Percentiles rank a stretch among this genome's conserved stretches.
Conservation (phyloP, 2,329 filamentous ascomycete genomes). For the Xylaria digitata region DNA sequence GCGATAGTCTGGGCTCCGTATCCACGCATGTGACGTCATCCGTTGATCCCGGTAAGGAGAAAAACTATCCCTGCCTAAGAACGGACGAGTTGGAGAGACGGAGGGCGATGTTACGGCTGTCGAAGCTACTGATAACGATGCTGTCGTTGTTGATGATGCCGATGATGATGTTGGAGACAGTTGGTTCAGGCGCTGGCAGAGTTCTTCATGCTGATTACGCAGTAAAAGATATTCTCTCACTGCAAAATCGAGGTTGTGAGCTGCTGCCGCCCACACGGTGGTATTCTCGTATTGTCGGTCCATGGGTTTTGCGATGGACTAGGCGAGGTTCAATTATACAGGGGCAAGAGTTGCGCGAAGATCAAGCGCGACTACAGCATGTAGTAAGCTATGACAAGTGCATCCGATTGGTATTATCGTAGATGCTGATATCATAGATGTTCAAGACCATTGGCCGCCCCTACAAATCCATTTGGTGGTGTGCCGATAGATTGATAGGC, state of each 20-base stretch:
- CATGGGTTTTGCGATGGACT: constrained; percentile 21
- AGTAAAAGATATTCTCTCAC: constrained; percentile 66
- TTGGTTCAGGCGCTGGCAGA: constrained; percentile 63
- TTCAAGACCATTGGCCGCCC: neutral
- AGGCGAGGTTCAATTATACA: neutral
- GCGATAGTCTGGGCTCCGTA: constrained; percentile 32
- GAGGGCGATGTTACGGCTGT: constrained; percentile 62
- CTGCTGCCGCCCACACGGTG: constrained; percentile 16
- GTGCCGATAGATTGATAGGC: neutral
- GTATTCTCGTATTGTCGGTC: constrained; percentile 16
- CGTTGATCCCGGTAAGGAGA: constrained; percentile 52
- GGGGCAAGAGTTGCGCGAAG: constrained; percentile 19
- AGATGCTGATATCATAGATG: neutral
- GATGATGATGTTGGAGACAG: constrained; percentile 56
- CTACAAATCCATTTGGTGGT: constrained; percentile 23
- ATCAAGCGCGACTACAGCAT: constrained; percentile 22
- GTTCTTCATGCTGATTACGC: constrained; percentile 65
- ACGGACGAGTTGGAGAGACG: constrained; percentile 69
- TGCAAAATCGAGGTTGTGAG: constrained; percentile 59
- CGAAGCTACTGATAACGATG: constrained; percentile 42
- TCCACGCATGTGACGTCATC: constrained; percentile 41
- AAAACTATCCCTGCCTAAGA: constrained; percentile 57
- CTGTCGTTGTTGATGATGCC: constrained; percentile 1
- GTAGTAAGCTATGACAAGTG: constrained; percentile 39
- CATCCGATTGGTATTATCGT: constrained; percentile 40